Percentiles rank a stretch among this genome's conserved stretches.
These are phyloP conservation scores for Rhodotorula paludigena DNA, from an alignment of 768 basidiomycete genomes.

Conservation along the genomic window DNA sequence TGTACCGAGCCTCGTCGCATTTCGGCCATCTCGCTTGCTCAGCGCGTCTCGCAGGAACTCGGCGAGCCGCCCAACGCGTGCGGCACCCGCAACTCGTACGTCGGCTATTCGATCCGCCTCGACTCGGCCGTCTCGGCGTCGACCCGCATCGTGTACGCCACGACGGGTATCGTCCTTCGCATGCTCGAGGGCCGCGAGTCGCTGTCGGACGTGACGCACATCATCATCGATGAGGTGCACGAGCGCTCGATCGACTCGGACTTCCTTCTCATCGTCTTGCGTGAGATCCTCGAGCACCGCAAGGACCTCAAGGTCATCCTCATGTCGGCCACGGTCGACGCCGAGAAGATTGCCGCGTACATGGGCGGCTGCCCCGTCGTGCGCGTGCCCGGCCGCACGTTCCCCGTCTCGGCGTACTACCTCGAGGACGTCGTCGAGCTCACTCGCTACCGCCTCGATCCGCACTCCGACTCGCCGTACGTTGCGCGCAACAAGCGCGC, in stretches of 20 bases:
- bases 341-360: constrained; percentile 78
- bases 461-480: constrained; percentile 60
- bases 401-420: constrained; percentile 78
- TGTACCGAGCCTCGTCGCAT: constrained; percentile 95
- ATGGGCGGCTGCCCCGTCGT: constrained; percentile 78
- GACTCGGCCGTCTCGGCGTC: constrained; percentile 51
- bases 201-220: constrained; percentile 90
- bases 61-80: constrained; percentile 75
- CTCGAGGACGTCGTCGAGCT: constrained; percentile 87
- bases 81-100: constrained; percentile 69
- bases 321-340: constrained; percentile 95
- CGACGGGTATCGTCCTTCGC: constrained; percentile 76
- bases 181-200: constrained; percentile 90
- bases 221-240: constrained; percentile 96
- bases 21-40: constrained; percentile 90
- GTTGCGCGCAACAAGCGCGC: constrained; percentile 32
- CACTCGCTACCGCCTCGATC: constrained; percentile 48
- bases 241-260: constrained; percentile 96
- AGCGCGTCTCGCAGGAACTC: constrained; percentile 86
- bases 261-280: constrained; percentile 89
- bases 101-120: constrained; percentile 89
- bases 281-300: constrained; percentile 68
- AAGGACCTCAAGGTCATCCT: constrained; percentile 88
- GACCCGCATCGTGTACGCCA: constrained; percentile 42
- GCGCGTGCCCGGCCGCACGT: constrained; percentile 87